Base-by-base conservation (phyloP, 345 rosid genomes). In the Odontarrhena argentea region DNA sequence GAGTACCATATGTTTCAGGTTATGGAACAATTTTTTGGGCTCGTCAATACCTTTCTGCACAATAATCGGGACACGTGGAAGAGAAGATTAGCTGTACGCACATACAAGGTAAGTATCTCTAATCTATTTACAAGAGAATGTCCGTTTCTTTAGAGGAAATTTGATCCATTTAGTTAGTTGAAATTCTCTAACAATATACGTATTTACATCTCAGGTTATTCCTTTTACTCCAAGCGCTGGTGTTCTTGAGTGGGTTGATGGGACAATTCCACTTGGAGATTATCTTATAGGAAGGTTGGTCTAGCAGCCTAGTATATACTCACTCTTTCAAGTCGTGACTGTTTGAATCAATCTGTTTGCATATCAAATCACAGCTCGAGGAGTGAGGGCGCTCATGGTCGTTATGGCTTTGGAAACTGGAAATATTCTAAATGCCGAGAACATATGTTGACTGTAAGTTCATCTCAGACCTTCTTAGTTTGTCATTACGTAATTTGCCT, bases 181-280 rank as follows among this genome's bases (percentile, higher is more conserved):
- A 59, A 65, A 25, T 30, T 14, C 18, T 37, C 42, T 30, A 34
- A 50, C 35, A 47, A 24, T 51, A 5, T 15, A 42, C n/a, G 8
- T 62, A 47, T 8, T 13, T 58, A 30, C 1, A 55, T 44, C 30
- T 68, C 81, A 93, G 98, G 97, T 93, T 68, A 76, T 93, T 77
- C 96, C 98, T 60, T 93, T 93, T 73, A 93, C 97, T 63, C 98
- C 98, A 47, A 93, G 97, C 74, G 98, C 96, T 63, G 98, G 98
- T 68, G 96, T 93, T 76, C 91, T 93, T 68, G 98, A 93, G 76
- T 93, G 97, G 98, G 98, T 93, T 56, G 81, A 86, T 81, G 98
- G 98, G 60, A 93, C 98, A 57, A 68, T 90, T 74, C 98, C 98
- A 63, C 86, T 93, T 48, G 97, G 96, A 70, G 97, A 93, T 25